Evolutionary conservation across 148 eudicot genomes (phyloP).

Genomic region (Rhododendron molle): DNA sequence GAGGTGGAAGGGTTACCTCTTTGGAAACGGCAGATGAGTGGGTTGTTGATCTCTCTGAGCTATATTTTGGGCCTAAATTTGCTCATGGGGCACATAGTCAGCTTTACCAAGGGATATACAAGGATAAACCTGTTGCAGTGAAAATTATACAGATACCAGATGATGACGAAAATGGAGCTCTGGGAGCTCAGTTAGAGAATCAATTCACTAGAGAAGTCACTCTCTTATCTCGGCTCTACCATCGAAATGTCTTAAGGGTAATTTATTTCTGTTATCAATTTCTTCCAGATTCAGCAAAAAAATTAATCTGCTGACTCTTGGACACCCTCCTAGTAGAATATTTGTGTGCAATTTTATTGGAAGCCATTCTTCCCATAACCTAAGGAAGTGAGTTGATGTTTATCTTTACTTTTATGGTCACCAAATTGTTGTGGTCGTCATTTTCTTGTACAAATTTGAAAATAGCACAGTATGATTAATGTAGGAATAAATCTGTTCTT

Average conservation of each 20-base stretch:
- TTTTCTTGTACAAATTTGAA: not conserved
- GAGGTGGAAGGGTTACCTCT: conserved; percentile 67
- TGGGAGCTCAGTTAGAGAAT: conserved; percentile 63
- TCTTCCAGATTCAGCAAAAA: not conserved
- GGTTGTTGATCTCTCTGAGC: conserved; percentile 69
- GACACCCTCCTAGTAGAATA: not conserved
- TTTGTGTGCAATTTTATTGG: not conserved
- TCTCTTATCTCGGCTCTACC: conserved; percentile 65
- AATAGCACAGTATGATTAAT: not conserved
- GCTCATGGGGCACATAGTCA: conserved; percentile 86
- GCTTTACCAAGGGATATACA: conserved; percentile 76
- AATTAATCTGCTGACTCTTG: not conserved
- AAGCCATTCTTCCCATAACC: not conserved
- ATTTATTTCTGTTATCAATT: not conserved
- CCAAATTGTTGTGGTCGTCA: not conserved
- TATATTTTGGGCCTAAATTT: conserved; percentile 68
- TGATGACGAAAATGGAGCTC: conserved; percentile 66
- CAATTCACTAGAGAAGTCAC: conserved; percentile 75
- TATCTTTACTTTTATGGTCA: not conserved
- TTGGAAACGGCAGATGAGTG: conserved; percentile 70
- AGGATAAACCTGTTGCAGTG: conserved; percentile 74
- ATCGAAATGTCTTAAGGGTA: conserved; percentile 88
- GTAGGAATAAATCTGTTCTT: not conserved
- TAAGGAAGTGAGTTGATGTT: not conserved
- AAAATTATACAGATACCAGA: conserved; percentile 75